Evolutionary conservation across 371 early-diverging fungal species (phyloP).

Genomic region (Mucor racemosus): DNA sequence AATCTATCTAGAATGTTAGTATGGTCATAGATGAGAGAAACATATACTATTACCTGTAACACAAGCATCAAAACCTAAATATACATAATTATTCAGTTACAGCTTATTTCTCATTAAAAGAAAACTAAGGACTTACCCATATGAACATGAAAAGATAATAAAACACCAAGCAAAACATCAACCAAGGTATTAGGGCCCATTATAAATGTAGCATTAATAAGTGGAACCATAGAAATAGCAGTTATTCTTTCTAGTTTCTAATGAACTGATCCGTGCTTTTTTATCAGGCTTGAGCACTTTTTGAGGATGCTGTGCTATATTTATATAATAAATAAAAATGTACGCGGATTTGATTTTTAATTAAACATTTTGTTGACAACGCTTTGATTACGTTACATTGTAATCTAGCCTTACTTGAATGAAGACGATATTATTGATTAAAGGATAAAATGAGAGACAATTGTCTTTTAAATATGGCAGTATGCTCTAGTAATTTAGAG

Average conservation of each 20-base stretch:
- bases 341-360: background rate
- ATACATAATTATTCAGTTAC: no score
- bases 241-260: slow-evolving; percentile 72
- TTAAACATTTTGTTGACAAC: background rate
- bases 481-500: background rate
- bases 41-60: background rate
- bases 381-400: no score
- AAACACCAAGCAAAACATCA: slow-evolving; percentile 86
- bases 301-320: background rate
- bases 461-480: background rate
- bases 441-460: background rate
- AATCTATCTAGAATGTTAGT: background rate
- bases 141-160: slow-evolving; percentile 86
- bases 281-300: background rate
- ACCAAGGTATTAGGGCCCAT: slow-evolving; percentile 80
- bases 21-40: background rate
- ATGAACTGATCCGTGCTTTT: slow-evolving; percentile 32
- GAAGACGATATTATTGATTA: background rate
- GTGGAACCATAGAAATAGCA: slow-evolving; percentile 73
- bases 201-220: slow-evolving; percentile 71
- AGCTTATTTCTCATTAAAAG: background rate
- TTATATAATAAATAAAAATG: no score
- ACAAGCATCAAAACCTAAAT: background rate
- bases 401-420: background rate
- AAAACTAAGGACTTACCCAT: slow-evolving; percentile 52